Evolutionary conservation across 2,329 filamentous ascomycete species (phyloP).

Genomic region (Aspergillus eucalypticola): DNA sequence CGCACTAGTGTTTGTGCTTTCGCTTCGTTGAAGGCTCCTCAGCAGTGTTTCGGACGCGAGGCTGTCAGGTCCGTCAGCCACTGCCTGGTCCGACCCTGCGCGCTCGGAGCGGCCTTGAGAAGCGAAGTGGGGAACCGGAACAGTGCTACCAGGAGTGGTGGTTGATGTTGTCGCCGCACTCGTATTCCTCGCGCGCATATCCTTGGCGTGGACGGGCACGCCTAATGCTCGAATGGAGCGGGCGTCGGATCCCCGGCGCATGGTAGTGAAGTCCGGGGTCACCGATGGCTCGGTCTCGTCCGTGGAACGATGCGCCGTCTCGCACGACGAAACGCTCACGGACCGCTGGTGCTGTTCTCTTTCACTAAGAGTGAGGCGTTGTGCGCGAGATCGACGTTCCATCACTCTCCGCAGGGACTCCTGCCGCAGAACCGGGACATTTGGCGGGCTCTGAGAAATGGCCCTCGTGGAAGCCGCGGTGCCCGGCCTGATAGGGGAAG

Average conservation of each 20-base stretch:
- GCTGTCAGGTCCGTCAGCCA: slow-evolving; percentile 38
- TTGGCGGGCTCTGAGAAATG: slow-evolving; percentile 56
- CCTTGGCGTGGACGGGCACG: slow-evolving; percentile 50
- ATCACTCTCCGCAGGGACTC: slow-evolving; percentile 57
- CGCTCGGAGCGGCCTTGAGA: slow-evolving; percentile 36
- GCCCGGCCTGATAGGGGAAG: slow-evolving; percentile 42
- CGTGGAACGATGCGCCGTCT: slow-evolving; percentile 38
- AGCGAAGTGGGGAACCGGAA: slow-evolving; percentile 57
- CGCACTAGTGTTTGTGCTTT: slow-evolving; percentile 50
- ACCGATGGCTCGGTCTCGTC: slow-evolving; percentile 35
- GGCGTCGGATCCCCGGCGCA: slow-evolving; percentile 46
- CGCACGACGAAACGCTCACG: slow-evolving; percentile 48
- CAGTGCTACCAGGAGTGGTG: slow-evolving; percentile 51
- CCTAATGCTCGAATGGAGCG: slow-evolving; percentile 45
- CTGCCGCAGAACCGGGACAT: slow-evolving; percentile 51
- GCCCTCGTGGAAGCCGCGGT: slow-evolving; percentile 50
- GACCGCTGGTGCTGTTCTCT: slow-evolving; percentile 39
- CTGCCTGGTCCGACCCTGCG: slow-evolving; percentile 25
- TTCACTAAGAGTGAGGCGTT: slow-evolving; percentile 43
- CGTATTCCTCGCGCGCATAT: slow-evolving; percentile 47
- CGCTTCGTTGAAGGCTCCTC: slow-evolving; percentile 55
- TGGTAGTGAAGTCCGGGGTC: slow-evolving; percentile 25
- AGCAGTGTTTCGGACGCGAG: slow-evolving; percentile 58
- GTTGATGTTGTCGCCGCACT: slow-evolving; percentile 55
- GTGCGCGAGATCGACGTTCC: slow-evolving; percentile 52